These are phyloP conservation scores for Flaveria bidentis DNA, from an alignment of 129 eudicot genomes.

Conservation along the genomic window DNA sequence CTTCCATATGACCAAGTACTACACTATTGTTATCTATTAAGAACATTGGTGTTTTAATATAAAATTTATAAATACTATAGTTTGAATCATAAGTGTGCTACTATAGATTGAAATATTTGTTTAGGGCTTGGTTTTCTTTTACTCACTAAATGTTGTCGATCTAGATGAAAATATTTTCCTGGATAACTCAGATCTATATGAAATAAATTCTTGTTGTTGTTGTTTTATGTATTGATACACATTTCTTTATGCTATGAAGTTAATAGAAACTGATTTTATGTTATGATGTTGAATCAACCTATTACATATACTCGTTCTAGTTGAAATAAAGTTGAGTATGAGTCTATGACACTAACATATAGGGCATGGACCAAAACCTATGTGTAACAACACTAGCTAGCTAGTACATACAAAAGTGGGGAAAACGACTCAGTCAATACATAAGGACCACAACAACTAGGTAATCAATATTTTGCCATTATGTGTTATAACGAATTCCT, in stretches of 20 bases:
- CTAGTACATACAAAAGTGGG: not conserved
- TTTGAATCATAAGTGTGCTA: not conserved
- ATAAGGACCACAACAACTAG: conserved; percentile 9
- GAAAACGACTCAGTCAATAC: conserved; percentile 13
- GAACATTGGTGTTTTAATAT: not conserved
- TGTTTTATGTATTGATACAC: not conserved
- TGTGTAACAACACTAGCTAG: not conserved
- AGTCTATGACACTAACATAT: not conserved
- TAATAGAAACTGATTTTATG: not conserved
- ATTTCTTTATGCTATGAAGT: not conserved
- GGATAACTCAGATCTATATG: not conserved
- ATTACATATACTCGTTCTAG: not conserved
- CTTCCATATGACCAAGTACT: no score
- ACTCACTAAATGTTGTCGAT: no score
- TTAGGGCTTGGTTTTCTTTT: no score
- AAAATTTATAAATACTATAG: not conserved
- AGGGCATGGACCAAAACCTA: conserved; percentile 17
- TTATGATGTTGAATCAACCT: not conserved
- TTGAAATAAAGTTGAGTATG: not conserved
- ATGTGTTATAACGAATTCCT: not conserved
- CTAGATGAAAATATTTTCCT: no score
- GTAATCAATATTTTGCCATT: not conserved
- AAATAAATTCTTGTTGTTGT: not conserved
- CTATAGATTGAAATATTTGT: no score
- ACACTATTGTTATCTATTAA: no score